Conservation (phyloP, 345 rosid species). For the Ricinus communis region DNA sequence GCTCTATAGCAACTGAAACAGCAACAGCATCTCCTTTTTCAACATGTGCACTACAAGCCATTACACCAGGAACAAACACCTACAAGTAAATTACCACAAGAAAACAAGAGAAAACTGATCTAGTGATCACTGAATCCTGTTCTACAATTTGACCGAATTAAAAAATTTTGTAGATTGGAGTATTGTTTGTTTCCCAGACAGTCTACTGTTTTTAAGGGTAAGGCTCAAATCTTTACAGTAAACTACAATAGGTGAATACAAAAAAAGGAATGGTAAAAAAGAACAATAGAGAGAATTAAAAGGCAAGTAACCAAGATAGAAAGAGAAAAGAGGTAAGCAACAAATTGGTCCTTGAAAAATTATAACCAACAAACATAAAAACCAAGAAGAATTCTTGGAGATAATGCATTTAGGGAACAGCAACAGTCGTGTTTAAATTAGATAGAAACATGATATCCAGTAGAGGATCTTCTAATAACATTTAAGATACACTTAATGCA, state of each 20-base stretch:
- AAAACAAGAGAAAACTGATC: constrained; percentile 9
- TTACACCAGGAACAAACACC: constrained; percentile 94
- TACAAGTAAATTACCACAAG: constrained; percentile 36
- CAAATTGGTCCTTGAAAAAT: not conserved
- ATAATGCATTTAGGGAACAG: not conserved
- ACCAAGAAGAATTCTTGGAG: not conserved
- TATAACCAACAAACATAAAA: not conserved
- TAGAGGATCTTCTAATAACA: not conserved
- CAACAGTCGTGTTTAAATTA: not conserved
- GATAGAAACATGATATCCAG: not conserved
- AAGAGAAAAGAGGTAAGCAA: not conserved
- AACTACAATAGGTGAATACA: not conserved
- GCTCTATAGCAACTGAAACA: constrained; percentile 92
- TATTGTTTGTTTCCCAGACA: not conserved
- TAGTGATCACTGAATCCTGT: constrained; percentile 1
- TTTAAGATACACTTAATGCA: not conserved
- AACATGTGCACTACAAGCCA: constrained; percentile 97
- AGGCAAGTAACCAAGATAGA: too few species aligned
- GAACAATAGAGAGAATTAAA: too few species aligned
- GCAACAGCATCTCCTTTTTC: constrained; percentile 93
- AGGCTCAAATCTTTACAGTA: not conserved
- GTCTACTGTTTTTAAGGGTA: not conserved
- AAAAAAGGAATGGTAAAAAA: not conserved
- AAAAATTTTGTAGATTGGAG: not conserved
- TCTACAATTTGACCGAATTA: not conserved